These are phyloP conservation scores for Cryphonectria parasitica DNA, from an alignment of 2,329 filamentous ascomycete genomes.

Conservation along the genomic window DNA sequence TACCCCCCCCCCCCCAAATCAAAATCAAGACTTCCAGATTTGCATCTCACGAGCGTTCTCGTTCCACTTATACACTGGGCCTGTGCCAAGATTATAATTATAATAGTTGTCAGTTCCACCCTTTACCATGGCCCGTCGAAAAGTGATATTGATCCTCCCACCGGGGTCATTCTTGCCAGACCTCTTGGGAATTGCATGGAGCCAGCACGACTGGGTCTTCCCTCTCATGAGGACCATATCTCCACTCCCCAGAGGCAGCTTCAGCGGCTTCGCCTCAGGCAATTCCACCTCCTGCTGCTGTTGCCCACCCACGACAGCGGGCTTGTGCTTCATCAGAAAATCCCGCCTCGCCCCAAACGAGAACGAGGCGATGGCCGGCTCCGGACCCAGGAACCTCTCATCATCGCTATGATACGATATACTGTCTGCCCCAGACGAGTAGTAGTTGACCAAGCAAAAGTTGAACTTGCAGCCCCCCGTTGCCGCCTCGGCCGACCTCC, in stretches of 20 bases:
- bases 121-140: slow-evolving; percentile 70
- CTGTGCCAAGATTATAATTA: slow-evolving; percentile 77
- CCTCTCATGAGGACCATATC: slow-evolving; percentile 83
- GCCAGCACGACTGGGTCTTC: slow-evolving; percentile 73
- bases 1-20: slow-evolving; percentile 22
- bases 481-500: slow-evolving; percentile 64
- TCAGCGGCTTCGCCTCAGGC: slow-evolving; percentile 48
- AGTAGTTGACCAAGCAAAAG: slow-evolving; percentile 83
- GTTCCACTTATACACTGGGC: slow-evolving; percentile 72
- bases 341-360: slow-evolving; percentile 73
- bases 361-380: slow-evolving; percentile 76
- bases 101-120: slow-evolving; percentile 83
- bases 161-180: slow-evolving; percentile 65
- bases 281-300: slow-evolving; percentile 28
- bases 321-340: slow-evolving; percentile 81
- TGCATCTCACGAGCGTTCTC: slow-evolving; percentile 54
- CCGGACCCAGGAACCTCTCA: slow-evolving; percentile 71
- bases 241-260: slow-evolving; percentile 63
- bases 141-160: slow-evolving; percentile 77
- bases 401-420: slow-evolving; percentile 83
- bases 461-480: slow-evolving; percentile 72
- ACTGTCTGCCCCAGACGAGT: slow-evolving; percentile 74
- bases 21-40: slow-evolving; percentile 38
- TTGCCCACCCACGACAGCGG: slow-evolving; percentile 43
- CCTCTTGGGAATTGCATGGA: slow-evolving; percentile 78